These are phyloP conservation scores for Biscogniauxia mediterranea DNA, from an alignment of 2,329 filamentous ascomycete genomes.

Conservation along the genomic window DNA sequence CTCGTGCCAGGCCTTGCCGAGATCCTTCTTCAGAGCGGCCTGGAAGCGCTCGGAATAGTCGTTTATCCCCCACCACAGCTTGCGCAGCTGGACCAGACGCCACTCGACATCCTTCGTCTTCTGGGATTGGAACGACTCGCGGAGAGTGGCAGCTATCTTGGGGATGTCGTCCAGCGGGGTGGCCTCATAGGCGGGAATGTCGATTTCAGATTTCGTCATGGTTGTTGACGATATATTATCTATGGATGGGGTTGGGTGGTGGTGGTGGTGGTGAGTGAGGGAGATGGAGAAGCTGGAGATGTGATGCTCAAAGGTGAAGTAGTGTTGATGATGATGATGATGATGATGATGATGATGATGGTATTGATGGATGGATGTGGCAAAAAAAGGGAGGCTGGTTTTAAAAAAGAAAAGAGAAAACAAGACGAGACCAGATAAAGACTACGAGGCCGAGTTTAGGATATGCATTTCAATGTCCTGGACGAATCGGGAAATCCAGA, in stretches of 20 bases:
- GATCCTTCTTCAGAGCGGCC: conserved; percentile 73
- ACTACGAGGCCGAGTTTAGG: too few species aligned
- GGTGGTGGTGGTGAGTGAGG: too few species aligned
- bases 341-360: too few species aligned
- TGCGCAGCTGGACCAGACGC: conserved; percentile 81
- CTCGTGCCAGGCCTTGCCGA: conserved; percentile 78
- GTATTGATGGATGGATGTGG: too few species aligned
- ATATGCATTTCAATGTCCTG: neutral
- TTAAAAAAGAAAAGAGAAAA: neutral
- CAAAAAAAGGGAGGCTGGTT: neutral
- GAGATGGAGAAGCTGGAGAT: neutral
- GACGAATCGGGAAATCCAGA: too few species aligned
- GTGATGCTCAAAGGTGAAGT: too few species aligned
- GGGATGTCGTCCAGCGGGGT: conserved; percentile 69
- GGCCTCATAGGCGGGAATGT: conserved; percentile 51
- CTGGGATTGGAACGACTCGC: conserved; percentile 71
- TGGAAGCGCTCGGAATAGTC: conserved; percentile 73
- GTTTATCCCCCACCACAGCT: conserved; percentile 88
- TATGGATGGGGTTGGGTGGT: too few species aligned
- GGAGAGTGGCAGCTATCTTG: conserved; percentile 56
- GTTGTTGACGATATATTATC: conserved; percentile 3
- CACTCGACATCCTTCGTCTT: conserved; percentile 82
- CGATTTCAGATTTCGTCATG: conserved; percentile 40
- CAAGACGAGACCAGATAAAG: too few species aligned
- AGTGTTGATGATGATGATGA: neutral